Conservation (phyloP, 2,329 filamentous ascomycete genomes). For the Exophiala bonariae region DNA sequence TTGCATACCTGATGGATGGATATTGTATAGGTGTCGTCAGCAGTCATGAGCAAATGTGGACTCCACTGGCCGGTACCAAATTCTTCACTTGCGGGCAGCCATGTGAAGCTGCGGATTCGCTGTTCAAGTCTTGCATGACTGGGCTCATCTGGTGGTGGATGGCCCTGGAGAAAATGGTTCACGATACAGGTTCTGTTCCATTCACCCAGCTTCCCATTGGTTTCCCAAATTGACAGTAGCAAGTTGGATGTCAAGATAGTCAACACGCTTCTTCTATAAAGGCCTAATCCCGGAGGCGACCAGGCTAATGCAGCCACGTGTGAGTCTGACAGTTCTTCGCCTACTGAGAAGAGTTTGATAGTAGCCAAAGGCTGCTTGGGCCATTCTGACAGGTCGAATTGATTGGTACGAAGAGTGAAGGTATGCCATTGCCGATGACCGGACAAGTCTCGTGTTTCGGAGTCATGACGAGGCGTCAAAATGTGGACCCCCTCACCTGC, state of each 20-base stretch:
- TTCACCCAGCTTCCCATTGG: slow-evolving; percentile 43
- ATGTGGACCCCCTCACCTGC: slow-evolving; percentile 57
- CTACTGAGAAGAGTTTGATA: slow-evolving; percentile 53
- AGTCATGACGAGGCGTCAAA: slow-evolving; percentile 38
- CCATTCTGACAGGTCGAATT: slow-evolving; percentile 55
- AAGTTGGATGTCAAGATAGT: slow-evolving; percentile 59
- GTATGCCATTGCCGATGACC: slow-evolving; percentile 35
- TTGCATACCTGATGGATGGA: slow-evolving; percentile 17
- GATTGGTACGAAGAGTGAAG: slow-evolving; percentile 48
- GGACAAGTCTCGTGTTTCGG: slow-evolving; percentile 19
- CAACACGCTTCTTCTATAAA: slow-evolving; percentile 54
- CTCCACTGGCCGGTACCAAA: slow-evolving; percentile 33
- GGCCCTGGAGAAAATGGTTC: slow-evolving; percentile 46
- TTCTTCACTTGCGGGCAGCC: slow-evolving; percentile 31
- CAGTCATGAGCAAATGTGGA: slow-evolving; percentile 35
- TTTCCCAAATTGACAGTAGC: slow-evolving; percentile 57
- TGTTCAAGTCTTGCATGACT: slow-evolving; percentile 31
- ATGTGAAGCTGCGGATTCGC: slow-evolving; percentile 43
- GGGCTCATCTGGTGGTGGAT: slow-evolving; percentile 15
- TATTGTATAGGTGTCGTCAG: slow-evolving; percentile 35
- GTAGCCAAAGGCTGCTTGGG: slow-evolving; percentile 46
- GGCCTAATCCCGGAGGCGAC: slow-evolving; percentile 58
- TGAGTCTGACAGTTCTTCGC: slow-evolving; percentile 58
- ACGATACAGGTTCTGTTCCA: slow-evolving; percentile 57
- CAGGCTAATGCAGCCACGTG: slow-evolving; percentile 52